phyloP scores from a whole-genome alignment of 257 asterid species.

The Handroanthus guayacan region DNA sequence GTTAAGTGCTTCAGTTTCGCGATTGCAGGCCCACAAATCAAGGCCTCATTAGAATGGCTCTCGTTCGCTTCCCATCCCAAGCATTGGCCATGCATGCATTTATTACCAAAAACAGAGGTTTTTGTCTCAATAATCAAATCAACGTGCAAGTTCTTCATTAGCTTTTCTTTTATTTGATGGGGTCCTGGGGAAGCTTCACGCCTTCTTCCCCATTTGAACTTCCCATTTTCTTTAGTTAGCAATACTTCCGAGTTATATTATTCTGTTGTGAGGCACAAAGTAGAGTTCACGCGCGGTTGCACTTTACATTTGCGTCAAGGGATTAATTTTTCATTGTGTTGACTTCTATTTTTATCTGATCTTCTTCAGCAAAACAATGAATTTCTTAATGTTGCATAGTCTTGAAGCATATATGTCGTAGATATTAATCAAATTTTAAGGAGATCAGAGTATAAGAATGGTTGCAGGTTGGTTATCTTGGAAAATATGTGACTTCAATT shows the following conservation, averaged over 20 bases:
- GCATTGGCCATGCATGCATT: constrained; percentile 76
- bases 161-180: constrained; percentile 15
- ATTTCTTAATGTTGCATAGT: constrained; percentile 5
- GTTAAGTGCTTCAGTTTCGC: neutral
- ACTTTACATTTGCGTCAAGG: constrained; percentile 14
- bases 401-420: neutral
- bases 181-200: neutral
- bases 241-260: constrained; percentile 21
- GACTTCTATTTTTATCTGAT: neutral
- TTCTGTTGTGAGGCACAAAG: neutral
- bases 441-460: neutral
- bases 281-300: constrained; percentile 20
- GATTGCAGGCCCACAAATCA: constrained; percentile 54
- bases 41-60: constrained; percentile 52
- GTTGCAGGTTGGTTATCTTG: neutral
- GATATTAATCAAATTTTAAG: neutral
- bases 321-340: constrained; percentile 21
- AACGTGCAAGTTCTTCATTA: constrained; percentile 68
- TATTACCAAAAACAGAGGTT: constrained; percentile 76
- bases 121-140: constrained; percentile 72
- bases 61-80: constrained; percentile 70
- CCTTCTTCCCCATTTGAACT: constrained; percentile 1
- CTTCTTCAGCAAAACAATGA: constrained; percentile 10
- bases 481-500: neutral
- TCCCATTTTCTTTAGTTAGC: constrained; percentile 16